A percentile compares a stretch with the other conserved stretches of the same genome.
phyloP scores from a whole-genome alignment of 2,329 filamentous ascomycete species.

The Hawksworthiomyces lignivorus region DNA sequence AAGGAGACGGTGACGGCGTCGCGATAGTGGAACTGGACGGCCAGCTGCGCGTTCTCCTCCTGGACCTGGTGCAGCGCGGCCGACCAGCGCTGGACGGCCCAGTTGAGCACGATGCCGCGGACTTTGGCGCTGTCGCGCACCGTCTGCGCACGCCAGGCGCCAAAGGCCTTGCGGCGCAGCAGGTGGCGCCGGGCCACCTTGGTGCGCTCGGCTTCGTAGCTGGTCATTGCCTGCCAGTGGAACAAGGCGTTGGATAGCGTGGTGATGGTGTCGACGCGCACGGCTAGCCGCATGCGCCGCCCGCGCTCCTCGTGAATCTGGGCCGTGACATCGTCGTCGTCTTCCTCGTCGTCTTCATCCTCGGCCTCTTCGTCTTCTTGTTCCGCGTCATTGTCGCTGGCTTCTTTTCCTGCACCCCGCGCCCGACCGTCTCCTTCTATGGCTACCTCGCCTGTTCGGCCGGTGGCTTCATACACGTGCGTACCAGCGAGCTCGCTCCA shows the following conservation, averaged over 20 bases:
- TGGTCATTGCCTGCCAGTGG: slow-evolving; percentile 61
- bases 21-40: slow-evolving; percentile 22
- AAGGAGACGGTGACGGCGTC: slow-evolving; percentile 22
- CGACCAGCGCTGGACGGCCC: slow-evolving; percentile 22
- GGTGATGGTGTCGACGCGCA: slow-evolving; percentile 56
- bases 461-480: neutral
- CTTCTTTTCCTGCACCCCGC: neutral
- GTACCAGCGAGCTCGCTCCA: slow-evolving; percentile 9
- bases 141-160: slow-evolving; percentile 60
- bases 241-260: slow-evolving; percentile 57
- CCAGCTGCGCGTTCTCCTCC: slow-evolving; percentile 17
- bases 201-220: slow-evolving; percentile 58
- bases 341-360: neutral
- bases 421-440: neutral
- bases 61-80: slow-evolving; percentile 17
- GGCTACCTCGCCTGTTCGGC: neutral
- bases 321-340: slow-evolving; percentile 1
- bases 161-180: slow-evolving; percentile 60
- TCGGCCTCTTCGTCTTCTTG: neutral
- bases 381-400: neutral
- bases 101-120: slow-evolving; percentile 24
- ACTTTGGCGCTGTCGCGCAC: slow-evolving; percentile 49
- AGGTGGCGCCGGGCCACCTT: slow-evolving; percentile 63
- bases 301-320: slow-evolving; percentile 17
- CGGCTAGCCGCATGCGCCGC: slow-evolving; percentile 51